These are phyloP conservation scores for Polytrichum commune DNA, from an alignment of 225 moss, liverwort and hornwort species.

Conservation along the genomic window DNA sequence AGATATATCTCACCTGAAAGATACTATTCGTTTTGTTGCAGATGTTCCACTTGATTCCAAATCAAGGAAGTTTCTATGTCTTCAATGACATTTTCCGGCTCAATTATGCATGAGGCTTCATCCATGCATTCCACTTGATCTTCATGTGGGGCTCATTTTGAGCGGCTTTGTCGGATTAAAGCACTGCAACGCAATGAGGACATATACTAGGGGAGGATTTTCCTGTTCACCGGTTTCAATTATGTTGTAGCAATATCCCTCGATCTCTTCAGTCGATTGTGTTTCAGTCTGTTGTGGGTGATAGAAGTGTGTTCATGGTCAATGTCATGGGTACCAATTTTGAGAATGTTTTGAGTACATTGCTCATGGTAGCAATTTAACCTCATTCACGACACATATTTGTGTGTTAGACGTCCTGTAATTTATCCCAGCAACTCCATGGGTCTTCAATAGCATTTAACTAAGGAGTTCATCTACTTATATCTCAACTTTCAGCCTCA, in stretches of 20 bases:
- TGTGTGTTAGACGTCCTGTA: no score
- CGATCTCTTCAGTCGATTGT: neutral
- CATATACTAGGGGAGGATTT: neutral
- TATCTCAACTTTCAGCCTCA: no score
- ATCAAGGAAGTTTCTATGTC: constrained; percentile 66
- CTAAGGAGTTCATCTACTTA: no score
- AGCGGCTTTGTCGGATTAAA: neutral
- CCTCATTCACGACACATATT: no score
- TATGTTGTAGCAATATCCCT: neutral
- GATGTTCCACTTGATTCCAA: constrained; percentile 82
- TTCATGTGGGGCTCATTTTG: neutral
- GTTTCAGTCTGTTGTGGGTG: constrained; percentile 2
- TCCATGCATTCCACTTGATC: no score
- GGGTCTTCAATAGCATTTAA: no score
- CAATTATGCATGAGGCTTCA: constrained; percentile 51
- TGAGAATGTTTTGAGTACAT: no score
- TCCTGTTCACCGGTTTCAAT: neutral
- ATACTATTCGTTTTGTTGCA: constrained; percentile 21
- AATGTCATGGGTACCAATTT: constrained; percentile 1
- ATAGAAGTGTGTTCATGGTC: neutral
- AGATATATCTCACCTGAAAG: no score
- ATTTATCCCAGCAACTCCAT: no score
- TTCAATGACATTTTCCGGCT: constrained; percentile 85
- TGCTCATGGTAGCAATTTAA: no score
- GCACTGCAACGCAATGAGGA: neutral